Evolutionary conservation across 345 rosid genomes (phyloP).

Genomic region (Isatis tinctoria): DNA sequence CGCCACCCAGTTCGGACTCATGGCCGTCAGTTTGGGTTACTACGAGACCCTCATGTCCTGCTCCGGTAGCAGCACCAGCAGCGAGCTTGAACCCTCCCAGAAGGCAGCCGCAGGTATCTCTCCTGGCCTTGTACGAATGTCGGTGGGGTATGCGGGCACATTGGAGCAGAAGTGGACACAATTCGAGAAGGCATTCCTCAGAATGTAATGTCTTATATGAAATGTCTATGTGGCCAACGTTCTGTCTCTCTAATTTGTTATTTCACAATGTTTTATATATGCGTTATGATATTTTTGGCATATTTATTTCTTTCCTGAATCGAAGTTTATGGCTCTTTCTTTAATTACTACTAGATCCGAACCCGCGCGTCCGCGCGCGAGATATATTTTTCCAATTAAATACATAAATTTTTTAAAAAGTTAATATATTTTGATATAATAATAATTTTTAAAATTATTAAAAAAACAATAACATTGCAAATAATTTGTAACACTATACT

Average conservation of each 20-base stretch:
- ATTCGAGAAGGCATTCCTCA: slow-evolving; percentile 67
- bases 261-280: not conserved
- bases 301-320: not conserved
- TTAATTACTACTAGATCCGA: too few species aligned
- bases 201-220: slow-evolving; percentile 33
- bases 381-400: too few species aligned
- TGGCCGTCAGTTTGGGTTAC: slow-evolving; percentile 97
- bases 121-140: slow-evolving; percentile 87
- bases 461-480: too few species aligned
- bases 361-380: too few species aligned
- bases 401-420: too few species aligned
- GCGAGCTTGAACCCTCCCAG: slow-evolving; percentile 69
- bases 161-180: slow-evolving; percentile 89
- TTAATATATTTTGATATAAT: too few species aligned
- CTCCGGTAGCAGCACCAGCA: slow-evolving; percentile 92
- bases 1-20: slow-evolving; percentile 75
- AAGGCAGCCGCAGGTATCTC: slow-evolving; percentile 83
- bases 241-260: not conserved
- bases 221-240: not conserved
- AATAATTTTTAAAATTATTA: too few species aligned
- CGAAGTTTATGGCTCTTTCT: not conserved
- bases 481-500: too few species aligned
- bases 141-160: slow-evolving; percentile 81
- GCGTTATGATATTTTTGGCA: not conserved
- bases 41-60: slow-evolving; percentile 93